Evolutionary conservation across 2,329 filamentous ascomycete species (phyloP), one percentile per base, ranked within the genome.

Genomic region (Fusarium chuoi): DNA sequence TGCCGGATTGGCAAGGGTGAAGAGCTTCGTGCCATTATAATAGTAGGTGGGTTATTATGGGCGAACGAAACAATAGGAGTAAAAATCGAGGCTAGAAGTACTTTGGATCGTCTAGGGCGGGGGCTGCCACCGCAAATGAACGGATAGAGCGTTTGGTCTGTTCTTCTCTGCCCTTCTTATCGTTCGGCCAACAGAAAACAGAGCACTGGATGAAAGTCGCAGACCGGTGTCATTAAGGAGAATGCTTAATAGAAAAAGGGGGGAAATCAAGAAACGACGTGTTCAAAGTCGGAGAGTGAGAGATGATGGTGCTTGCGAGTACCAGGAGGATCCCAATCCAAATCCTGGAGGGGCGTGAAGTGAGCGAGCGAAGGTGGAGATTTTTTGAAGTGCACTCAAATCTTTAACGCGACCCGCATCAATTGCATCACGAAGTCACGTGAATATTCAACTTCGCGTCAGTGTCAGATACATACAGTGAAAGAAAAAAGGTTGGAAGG

Each of bases 1-100:
- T 79, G 80, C 71, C 81, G 73, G 33, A 80, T 71, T 22, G 80
- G 80, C 66, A 81, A 64, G 22, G 79, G 80, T 61, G 83, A 81
- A 44, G 78, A 79, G 59, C 62, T 72, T 48, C 55, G 72, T 39
- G 79, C 77, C 80, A 82, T 82, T 36, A 18, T 58, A 18, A 49
- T 60, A 70, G 65, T 63, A 24, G 24, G 41, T 56, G 45, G 66
- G 58, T 52, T 62, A 62, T 62, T 70, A 65, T 48, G 51, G 41
- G 65, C 44, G 52, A 52, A 26, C n/a, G 41, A 55, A 41, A 51
- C 28, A 57, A 70, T 65, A 58, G 54, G 46, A 41, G 65, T 61
- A 63, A 65, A 22, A 49, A 52, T 54, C 56, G 57, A 63, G 68
- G 59, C 61, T 64, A 59, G 39, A 61, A 61, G 70, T 44, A 54